These are phyloP conservation scores for Cyclocybe aegerita DNA, from an alignment of 768 basidiomycete genomes.

Conservation along the genomic window DNA sequence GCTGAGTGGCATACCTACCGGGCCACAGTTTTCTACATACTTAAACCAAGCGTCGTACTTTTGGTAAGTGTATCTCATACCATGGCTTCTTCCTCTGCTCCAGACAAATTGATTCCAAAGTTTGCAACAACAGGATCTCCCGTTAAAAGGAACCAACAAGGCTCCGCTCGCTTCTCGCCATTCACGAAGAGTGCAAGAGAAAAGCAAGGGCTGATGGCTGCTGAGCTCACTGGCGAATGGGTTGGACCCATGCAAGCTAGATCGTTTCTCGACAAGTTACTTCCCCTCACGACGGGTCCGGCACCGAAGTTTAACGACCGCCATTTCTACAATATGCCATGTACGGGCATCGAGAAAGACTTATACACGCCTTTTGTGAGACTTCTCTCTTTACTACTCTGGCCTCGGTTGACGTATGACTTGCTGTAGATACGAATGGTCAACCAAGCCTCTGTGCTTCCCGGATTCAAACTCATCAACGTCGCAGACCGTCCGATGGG, in stretches of 20 bases:
- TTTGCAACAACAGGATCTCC: too few relatives aligned
- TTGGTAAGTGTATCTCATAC: too few relatives aligned
- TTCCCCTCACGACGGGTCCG: not conserved
- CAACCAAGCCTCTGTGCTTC: not conserved
- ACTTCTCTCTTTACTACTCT: not conserved
- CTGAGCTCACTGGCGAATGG: conserved; percentile 3
- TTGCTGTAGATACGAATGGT: conserved; percentile 2
- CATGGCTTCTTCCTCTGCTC: too few relatives aligned
- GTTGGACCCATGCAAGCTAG: conserved; percentile 7
- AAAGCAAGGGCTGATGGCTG: not conserved
- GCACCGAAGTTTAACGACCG: not conserved
- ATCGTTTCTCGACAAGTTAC: not conserved
- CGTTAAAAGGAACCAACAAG: too few relatives aligned
- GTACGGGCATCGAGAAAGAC: not conserved
- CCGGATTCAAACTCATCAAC: conserved; percentile 8
- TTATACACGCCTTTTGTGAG: conserved; percentile 11
- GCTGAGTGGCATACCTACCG: too few relatives aligned
- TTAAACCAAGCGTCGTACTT: too few relatives aligned
- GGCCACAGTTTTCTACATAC: too few relatives aligned
- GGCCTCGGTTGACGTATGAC: not conserved
- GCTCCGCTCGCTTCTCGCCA: not conserved
- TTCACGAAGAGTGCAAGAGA: not conserved
- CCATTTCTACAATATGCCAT: not conserved
- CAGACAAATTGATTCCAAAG: too few relatives aligned
- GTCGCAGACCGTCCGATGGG: not conserved